phyloP scores from a whole-genome alignment of 2,329 filamentous ascomycete species.

The Arthrobotrys sphaeroides region DNA sequence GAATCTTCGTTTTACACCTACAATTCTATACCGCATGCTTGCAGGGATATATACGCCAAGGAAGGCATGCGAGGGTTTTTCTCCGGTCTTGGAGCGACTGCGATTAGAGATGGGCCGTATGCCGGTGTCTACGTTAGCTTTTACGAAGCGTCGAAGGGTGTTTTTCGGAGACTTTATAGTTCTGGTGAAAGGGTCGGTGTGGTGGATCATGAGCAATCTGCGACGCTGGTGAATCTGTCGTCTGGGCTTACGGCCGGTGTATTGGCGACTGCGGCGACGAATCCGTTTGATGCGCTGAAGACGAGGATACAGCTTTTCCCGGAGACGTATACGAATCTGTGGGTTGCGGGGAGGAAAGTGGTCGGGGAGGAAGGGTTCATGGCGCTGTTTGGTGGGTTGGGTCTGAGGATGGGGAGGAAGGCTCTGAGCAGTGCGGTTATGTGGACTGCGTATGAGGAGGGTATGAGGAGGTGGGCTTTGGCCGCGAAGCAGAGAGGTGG shows the following conservation, averaged over 20 bases:
- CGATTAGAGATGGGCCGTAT: conserved; percentile 93
- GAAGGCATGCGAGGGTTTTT: conserved; percentile 88
- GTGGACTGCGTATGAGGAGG: conserved; percentile 89
- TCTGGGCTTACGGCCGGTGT: conserved; percentile 83
- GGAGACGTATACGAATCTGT: conserved; percentile 80
- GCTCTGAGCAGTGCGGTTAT: conserved; percentile 92
- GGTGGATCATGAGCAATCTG: conserved; percentile 60
- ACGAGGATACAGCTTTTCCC: conserved; percentile 93
- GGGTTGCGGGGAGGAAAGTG: conserved; percentile 80
- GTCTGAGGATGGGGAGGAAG: conserved; percentile 86
- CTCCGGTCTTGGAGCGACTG: conserved; percentile 90
- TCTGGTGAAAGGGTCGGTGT: conserved; percentile 51
- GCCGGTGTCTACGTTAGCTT: conserved; percentile 93
- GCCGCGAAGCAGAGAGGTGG: conserved; percentile 27
- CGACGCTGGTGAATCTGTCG: conserved; percentile 81
- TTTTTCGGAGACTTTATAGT: conserved; percentile 63
- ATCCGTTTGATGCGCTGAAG: conserved; percentile 97
- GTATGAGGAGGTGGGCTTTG: conserved; percentile 57
- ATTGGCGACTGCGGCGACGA: conserved; percentile 85
- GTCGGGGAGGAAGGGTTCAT: conserved; percentile 80
- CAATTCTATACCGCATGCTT: conserved; percentile 76
- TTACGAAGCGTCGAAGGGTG: conserved; percentile 83
- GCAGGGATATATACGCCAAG: conserved; percentile 74
- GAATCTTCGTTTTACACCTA: conserved; percentile 89
- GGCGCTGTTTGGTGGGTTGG: conserved; percentile 85